These are phyloP conservation scores for Periconia digitata DNA, from an alignment of 2,329 filamentous ascomycete genomes.

Conservation along the genomic window DNA sequence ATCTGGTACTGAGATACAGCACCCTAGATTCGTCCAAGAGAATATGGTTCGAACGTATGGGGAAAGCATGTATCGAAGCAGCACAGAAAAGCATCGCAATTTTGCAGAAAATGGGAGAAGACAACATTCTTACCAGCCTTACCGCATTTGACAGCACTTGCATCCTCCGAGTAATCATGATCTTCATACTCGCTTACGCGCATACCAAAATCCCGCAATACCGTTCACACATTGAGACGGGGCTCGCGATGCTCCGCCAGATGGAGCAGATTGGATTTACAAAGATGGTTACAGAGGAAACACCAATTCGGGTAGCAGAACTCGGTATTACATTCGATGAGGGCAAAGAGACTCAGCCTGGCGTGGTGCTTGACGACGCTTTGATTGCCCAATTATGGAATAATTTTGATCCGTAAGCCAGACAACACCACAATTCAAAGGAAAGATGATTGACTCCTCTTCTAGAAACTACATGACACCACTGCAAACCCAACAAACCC, in stretches of 20 bases:
- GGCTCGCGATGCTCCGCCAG: conserved; percentile 20
- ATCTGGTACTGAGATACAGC: conserved; percentile 32
- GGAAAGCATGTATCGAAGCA: conserved; percentile 35
- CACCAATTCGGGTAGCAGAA: conserved; percentile 32
- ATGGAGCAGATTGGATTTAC: conserved; percentile 41
- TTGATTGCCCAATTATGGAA: conserved; percentile 35
- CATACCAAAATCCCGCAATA: conserved; percentile 31
- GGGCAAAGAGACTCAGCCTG: conserved; percentile 5
- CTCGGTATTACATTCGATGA: conserved; percentile 27
- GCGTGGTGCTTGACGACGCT: conserved; percentile 29
- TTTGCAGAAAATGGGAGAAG: conserved; percentile 29
- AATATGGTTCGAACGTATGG: conserved; percentile 37
- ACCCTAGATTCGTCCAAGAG: conserved; percentile 29
- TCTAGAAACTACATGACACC: conserved; percentile 34
- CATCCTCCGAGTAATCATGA: conserved; percentile 34
- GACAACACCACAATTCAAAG: neutral
- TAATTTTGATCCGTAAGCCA: conserved; percentile 34
- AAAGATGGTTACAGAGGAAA: conserved; percentile 38
- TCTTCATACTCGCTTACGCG: conserved; percentile 39
- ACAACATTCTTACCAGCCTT: conserved; percentile 30
- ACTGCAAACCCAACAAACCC: conserved; percentile 35
- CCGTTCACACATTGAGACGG: conserved; percentile 27
- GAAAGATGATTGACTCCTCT: neutral
- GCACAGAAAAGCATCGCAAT: conserved; percentile 32
- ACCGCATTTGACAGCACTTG: conserved; percentile 42